A percentile compares a stretch with the other conserved stretches of the same genome.
Conservation (phyloP, 164 flowering plant species). For the Dillenia suffruticosa region DNA sequence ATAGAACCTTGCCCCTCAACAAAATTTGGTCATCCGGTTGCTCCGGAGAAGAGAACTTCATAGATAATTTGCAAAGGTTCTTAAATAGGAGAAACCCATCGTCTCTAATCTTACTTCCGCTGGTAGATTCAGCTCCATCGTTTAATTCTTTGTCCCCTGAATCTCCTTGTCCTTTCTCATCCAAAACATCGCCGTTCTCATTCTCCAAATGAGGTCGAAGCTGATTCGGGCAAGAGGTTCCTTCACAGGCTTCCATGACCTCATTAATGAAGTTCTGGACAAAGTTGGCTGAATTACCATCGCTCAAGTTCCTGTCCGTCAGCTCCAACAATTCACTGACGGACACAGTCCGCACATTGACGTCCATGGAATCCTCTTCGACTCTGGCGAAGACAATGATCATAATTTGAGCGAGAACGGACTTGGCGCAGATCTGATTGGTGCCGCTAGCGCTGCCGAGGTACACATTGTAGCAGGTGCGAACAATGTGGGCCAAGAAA, state of each 20-base stretch:
- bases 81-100: constrained; percentile 80
- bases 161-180: constrained; percentile 15
- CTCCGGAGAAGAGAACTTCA: constrained; percentile 90
- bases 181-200: constrained; percentile 20
- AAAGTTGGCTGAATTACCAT: constrained; percentile 63
- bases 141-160: constrained; percentile 13
- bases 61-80: constrained; percentile 88
- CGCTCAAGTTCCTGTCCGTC: constrained; percentile 76
- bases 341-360: constrained; percentile 33
- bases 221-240: constrained; percentile 18
- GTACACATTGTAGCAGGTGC: constrained; percentile 86
- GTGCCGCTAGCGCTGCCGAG: constrained; percentile 75
- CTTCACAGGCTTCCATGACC: constrained; percentile 45
- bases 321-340: constrained; percentile 70
- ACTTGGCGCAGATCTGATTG: constrained; percentile 94
- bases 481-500: constrained; percentile 56
- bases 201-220: constrained; percentile 1
- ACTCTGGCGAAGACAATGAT: constrained; percentile 66
- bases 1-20: constrained; percentile 85
- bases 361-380: constrained; percentile 66
- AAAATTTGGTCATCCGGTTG: constrained; percentile 81
- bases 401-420: constrained; percentile 85
- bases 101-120: constrained; percentile 71
- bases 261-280: constrained; percentile 74
- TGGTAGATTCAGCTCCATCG: constrained; percentile 20